Evolutionary conservation across 1,284 basidiomycete species (phyloP).

Genomic region (Cutaneotrichosporon spelunceum): DNA sequence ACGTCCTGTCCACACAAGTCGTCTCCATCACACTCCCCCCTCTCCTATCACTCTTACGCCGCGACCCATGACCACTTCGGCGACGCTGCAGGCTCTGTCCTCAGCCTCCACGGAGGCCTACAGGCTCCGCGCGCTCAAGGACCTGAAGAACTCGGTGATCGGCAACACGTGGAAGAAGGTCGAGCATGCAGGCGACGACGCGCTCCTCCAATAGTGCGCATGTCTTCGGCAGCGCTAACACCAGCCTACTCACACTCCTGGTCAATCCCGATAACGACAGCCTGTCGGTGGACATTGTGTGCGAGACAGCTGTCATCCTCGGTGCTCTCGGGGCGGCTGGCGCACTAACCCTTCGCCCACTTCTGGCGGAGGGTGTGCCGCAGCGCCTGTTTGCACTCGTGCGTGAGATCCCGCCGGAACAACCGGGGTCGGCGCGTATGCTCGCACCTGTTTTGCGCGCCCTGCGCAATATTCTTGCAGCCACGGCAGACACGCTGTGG

Average conservation of each 20-base stretch:
- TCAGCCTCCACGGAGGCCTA: constrained; percentile 15
- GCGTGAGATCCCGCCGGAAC: constrained; percentile 13
- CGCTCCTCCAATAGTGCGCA: constrained; percentile 37
- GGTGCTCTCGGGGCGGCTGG: constrained; percentile 49
- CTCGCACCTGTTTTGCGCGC: constrained; percentile 39
- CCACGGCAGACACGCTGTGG: constrained; percentile 47
- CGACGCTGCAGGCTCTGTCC: constrained; percentile 17
- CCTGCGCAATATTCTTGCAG: constrained; percentile 41
- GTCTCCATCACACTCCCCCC: not conserved
- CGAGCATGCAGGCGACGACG: constrained; percentile 41
- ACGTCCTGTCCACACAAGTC: not conserved
- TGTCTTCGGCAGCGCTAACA: not conserved
- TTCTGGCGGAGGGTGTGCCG: constrained; percentile 32
- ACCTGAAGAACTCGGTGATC: constrained; percentile 50
- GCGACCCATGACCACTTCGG: constrained; percentile 17
- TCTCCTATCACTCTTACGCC: not conserved
- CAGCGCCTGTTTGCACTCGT: constrained; percentile 32
- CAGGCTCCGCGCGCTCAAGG: constrained; percentile 39
- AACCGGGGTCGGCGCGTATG: constrained; percentile 15
- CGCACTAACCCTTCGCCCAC: constrained; percentile 36
- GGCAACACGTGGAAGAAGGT: constrained; percentile 52
- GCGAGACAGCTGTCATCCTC: constrained; percentile 48
- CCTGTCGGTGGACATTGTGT: constrained; percentile 31
- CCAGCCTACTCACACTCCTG: constrained; percentile 28
- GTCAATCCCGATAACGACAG: constrained; percentile 13